phyloP scores from a whole-genome alignment of 345 rosid genomes.

The Pseudoturritis turrita region DNA sequence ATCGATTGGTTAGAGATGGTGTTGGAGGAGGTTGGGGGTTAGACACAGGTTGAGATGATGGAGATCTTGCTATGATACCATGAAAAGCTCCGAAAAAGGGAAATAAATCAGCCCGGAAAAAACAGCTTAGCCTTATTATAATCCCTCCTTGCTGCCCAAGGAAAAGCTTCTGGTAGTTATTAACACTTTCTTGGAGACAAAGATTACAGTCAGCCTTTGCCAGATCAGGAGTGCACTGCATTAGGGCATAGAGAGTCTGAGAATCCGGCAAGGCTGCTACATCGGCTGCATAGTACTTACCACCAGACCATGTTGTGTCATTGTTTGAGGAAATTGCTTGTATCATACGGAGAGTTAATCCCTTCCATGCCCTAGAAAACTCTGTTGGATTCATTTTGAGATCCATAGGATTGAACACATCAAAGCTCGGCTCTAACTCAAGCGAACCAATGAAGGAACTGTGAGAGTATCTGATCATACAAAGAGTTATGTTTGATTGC shows the following conservation, averaged over 20 bases:
- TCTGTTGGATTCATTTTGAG: not conserved
- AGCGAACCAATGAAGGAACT: not conserved
- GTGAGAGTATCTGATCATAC: conserved; percentile 31
- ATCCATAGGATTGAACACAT: not conserved
- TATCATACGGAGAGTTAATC: not conserved
- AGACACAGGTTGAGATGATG: not conserved
- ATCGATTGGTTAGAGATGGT: not conserved
- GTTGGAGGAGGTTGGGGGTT: not conserved
- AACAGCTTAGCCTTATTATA: conserved; percentile 9
- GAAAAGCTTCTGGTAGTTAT: not conserved
- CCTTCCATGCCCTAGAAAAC: not conserved
- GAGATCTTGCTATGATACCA: too few relatives aligned
- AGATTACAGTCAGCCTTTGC: not conserved
- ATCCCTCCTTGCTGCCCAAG: not conserved
- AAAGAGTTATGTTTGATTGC: not conserved
- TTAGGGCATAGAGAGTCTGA: not conserved
- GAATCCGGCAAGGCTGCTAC: not conserved
- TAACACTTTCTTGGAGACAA: conserved; percentile 1
- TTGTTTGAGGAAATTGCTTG: too few relatives aligned
- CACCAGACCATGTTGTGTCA: not conserved
- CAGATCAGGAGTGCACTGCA: conserved; percentile 27
- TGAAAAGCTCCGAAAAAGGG: too few relatives aligned
- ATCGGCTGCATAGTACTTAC: not conserved
- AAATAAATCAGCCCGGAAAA: not conserved
- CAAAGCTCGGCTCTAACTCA: not conserved